Conservation (phyloP, 805 yeast genomes). For the Candida morakotiae region DNA sequence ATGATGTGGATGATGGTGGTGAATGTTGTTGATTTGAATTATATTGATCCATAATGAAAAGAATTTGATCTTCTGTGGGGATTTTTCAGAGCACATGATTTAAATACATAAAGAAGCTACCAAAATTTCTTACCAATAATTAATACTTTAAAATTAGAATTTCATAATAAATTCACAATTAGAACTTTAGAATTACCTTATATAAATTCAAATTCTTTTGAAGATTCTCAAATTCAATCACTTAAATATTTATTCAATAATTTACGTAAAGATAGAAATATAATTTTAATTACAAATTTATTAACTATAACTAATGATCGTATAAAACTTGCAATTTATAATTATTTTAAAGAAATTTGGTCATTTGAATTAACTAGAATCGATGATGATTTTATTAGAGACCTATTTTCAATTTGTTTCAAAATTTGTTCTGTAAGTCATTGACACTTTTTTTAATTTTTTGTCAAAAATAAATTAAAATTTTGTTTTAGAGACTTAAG, state of each 20-base stretch:
- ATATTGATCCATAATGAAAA: constrained; percentile 2
- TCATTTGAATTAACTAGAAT: background rate
- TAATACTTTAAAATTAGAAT: constrained; percentile 2
- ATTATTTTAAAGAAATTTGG: constrained; percentile 4
- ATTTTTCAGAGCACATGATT: constrained; percentile 5
- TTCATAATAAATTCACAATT: constrained; percentile 1
- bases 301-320: background rate
- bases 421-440: too few species aligned
- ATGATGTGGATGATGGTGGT: constrained; percentile 2
- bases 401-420: constrained; percentile 3
- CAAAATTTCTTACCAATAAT: too few species aligned
- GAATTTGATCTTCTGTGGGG: constrained; percentile 1
- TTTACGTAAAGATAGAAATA: background rate
- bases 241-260: background rate
- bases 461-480: too few species aligned
- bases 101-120: background rate
- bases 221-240: background rate
- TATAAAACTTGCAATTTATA: background rate
- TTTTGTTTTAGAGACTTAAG: too few species aligned
- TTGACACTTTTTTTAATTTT: too few species aligned
- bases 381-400: constrained; percentile 1
- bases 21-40: constrained; percentile 1
- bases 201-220: background rate
- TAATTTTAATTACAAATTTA: constrained; percentile 1
- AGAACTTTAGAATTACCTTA: background rate